phyloP scores from a whole-genome alignment of 2,329 filamentous ascomycete species.

The Cytospora schulzeri region DNA sequence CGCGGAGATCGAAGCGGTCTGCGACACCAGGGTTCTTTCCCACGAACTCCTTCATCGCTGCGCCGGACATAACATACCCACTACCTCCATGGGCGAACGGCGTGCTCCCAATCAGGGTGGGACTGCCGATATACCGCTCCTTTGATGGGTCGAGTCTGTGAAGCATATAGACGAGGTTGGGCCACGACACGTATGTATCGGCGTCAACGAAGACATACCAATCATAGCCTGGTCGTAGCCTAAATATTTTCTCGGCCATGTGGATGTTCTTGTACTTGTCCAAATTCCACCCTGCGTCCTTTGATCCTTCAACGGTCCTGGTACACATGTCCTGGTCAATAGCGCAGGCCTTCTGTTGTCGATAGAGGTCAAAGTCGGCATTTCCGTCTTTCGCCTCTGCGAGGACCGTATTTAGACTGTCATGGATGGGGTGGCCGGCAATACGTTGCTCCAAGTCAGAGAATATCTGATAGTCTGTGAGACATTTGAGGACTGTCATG shows the following conservation, averaged over 20 bases:
- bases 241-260: slow-evolving; percentile 57
- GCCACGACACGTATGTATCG: slow-evolving; percentile 60
- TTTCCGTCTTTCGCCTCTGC: slow-evolving; percentile 46
- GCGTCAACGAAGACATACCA: slow-evolving; percentile 65
- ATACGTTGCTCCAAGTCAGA: slow-evolving; percentile 56
- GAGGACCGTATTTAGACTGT: slow-evolving; percentile 50
- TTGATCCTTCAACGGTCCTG: slow-evolving; percentile 34
- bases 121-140: slow-evolving; percentile 53
- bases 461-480: slow-evolving; percentile 60
- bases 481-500: slow-evolving; percentile 54
- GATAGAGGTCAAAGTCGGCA: slow-evolving; percentile 54
- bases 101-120: slow-evolving; percentile 44
- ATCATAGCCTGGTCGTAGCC: slow-evolving; percentile 52
- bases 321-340: slow-evolving; percentile 49
- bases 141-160: slow-evolving; percentile 44
- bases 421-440: slow-evolving; percentile 46
- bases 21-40: slow-evolving; percentile 46
- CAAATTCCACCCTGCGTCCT: slow-evolving; percentile 51
- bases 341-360: slow-evolving; percentile 47
- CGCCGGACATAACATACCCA: slow-evolving; percentile 55
- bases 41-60: slow-evolving; percentile 52
- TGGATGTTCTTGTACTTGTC: slow-evolving; percentile 67
- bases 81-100: slow-evolving; percentile 59
- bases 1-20: slow-evolving; percentile 48
- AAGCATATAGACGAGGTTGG: slow-evolving; percentile 54